Evolutionary conservation across 2,329 filamentous ascomycete species (phyloP).

Genomic region (Phoma sp.): DNA sequence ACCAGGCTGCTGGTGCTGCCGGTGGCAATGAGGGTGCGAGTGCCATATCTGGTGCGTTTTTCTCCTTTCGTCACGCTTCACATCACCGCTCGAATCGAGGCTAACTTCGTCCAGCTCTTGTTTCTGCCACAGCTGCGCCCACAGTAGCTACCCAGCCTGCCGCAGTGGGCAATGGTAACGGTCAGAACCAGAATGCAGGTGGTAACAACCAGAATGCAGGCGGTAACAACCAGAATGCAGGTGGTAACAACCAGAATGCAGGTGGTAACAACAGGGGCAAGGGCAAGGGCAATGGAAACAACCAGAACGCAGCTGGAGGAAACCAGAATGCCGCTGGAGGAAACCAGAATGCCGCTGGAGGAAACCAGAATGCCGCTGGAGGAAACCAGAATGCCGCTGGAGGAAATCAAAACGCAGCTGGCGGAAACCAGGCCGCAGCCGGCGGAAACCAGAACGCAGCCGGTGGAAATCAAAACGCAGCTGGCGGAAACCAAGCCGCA

Average conservation of each 20-base stretch:
- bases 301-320: neutral
- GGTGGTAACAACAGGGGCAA: too few relatives aligned
- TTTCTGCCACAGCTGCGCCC: slow-evolving; percentile 19
- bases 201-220: slow-evolving; percentile 4
- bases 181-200: slow-evolving; percentile 17
- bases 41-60: slow-evolving; percentile 52
- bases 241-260: slow-evolving; percentile 12
- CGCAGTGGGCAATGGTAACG: slow-evolving; percentile 11
- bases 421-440: slow-evolving; percentile 16
- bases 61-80: neutral
- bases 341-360: slow-evolving; percentile 18
- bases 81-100: neutral
- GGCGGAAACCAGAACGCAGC: slow-evolving; percentile 1
- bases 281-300: slow-evolving; percentile 5
- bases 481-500: slow-evolving; percentile 11
- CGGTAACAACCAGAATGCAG: neutral
- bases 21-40: slow-evolving; percentile 45
- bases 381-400: slow-evolving; percentile 11
- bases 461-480: neutral
- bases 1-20: slow-evolving; percentile 53
- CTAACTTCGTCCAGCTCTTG: slow-evolving; percentile 27
- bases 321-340: slow-evolving; percentile 6
- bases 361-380: slow-evolving; percentile 19
- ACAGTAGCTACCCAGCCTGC: slow-evolving; percentile 8
- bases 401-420: slow-evolving; percentile 19